Evolutionary conservation across 2,329 filamentous ascomycete genomes (phyloP).

Genomic region (Aspergillus niger): DNA sequence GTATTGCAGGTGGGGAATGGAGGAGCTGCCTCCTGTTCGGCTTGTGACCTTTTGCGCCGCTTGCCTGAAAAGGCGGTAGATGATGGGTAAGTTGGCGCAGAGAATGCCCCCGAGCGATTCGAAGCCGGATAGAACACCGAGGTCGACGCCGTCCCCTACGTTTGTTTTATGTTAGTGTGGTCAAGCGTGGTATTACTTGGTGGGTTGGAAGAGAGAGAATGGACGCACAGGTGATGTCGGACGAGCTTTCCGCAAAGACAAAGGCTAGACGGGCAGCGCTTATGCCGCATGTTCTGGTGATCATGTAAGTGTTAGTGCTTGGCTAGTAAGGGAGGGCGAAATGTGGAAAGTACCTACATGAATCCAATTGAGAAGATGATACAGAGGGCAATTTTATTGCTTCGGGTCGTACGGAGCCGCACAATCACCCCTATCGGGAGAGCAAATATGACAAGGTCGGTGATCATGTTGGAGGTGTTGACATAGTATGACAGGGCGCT

Average conservation of each 20-base stretch:
- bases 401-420: neutral
- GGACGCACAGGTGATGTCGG: constrained; percentile 9
- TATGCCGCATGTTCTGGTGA: constrained; percentile 8
- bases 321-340: neutral
- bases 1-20: neutral
- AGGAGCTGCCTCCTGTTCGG: neutral
- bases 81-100: constrained; percentile 13
- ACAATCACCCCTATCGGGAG: constrained; percentile 8
- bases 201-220: neutral
- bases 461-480: constrained; percentile 11
- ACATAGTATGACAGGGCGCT: constrained; percentile 8
- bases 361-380: constrained; percentile 9
- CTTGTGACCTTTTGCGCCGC: constrained; percentile 10
- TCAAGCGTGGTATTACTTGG: neutral
- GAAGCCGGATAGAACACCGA: constrained; percentile 6
- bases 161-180: neutral
- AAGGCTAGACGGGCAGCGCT: constrained; percentile 11
- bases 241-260: constrained; percentile 5
- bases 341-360: neutral
- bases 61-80: constrained; percentile 10
- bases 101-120: constrained; percentile 8
- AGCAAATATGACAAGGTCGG: constrained; percentile 6
- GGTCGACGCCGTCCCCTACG: constrained; percentile 8
- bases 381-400: constrained; percentile 6
- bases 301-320: neutral